A percentile compares a stretch with the other conserved stretches of the same genome.
These are phyloP conservation scores for Colletotrichum camelliae DNA, from an alignment of 2,329 filamentous ascomycete genomes.

Conservation along the genomic window DNA sequence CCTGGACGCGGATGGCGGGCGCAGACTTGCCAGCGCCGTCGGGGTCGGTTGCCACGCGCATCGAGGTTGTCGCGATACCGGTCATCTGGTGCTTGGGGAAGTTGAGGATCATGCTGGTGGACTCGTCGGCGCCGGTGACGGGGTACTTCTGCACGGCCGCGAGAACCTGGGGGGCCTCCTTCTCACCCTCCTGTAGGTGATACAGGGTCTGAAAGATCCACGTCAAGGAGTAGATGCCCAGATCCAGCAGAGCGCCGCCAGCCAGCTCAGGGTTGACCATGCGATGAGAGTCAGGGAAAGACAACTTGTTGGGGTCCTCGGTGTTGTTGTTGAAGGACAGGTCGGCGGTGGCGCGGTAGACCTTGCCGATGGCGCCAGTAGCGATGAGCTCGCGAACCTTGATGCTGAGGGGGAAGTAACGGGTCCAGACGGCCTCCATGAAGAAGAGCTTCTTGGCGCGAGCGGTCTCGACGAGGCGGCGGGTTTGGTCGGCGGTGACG, in stretches of 20 bases:
- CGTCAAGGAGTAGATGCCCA: conserved; percentile 87
- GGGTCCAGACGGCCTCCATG: conserved; percentile 91
- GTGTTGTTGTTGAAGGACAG: conserved; percentile 65
- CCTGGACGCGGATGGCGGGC: conserved; percentile 80
- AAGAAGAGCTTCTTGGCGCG: conserved; percentile 75
- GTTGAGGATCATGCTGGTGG: conserved; percentile 76
- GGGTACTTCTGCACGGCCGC: conserved; percentile 75
- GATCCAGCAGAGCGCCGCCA: conserved; percentile 81
- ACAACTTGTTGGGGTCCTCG: conserved; percentile 63
- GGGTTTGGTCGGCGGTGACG: conserved; percentile 79
- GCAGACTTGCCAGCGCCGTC: conserved; percentile 61
- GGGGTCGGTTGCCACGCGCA: conserved; percentile 67
- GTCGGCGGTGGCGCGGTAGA: conserved; percentile 65
- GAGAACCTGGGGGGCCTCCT: conserved; percentile 71
- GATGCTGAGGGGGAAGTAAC: conserved; percentile 85
- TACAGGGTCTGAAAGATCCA: conserved; percentile 93
- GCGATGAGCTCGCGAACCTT: conserved; percentile 71
- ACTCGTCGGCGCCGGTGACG: conserved; percentile 75
- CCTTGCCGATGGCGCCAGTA: conserved; percentile 60
- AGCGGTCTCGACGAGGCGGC: conserved; percentile 74
- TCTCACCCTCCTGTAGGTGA: conserved; percentile 73
- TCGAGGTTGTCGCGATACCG: conserved; percentile 72
- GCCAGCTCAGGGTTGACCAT: conserved; percentile 86
- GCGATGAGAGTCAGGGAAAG: conserved; percentile 67
- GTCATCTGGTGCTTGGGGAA: conserved; percentile 75